These are phyloP conservation scores for Xylariaceae sp. DNA, from an alignment of 2,329 filamentous ascomycete species.

Conservation along the genomic window DNA sequence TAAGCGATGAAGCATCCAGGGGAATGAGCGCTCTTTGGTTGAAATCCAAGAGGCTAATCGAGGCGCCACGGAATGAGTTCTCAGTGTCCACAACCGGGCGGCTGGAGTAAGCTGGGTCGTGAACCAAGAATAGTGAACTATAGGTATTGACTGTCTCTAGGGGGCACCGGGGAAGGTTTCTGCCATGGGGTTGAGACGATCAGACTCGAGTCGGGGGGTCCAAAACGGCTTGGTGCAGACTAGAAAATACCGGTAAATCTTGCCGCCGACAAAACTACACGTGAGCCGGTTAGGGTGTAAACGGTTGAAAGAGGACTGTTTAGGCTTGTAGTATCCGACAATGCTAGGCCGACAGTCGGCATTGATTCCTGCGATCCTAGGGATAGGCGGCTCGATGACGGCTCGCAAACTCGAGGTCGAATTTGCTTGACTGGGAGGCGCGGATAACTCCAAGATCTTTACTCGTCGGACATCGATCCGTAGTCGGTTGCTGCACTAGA, in stretches of 20 bases:
- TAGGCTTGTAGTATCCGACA: slow-evolving; percentile 24
- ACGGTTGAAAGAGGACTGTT: slow-evolving; percentile 19
- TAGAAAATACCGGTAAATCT: slow-evolving; percentile 1
- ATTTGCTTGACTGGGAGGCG: slow-evolving; percentile 6
- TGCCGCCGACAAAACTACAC: slow-evolving; percentile 12
- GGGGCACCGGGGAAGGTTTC: slow-evolving; percentile 3
- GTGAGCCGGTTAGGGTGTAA: slow-evolving; percentile 9
- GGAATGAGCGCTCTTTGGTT: slow-evolving; percentile 19
- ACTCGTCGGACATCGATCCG: slow-evolving; percentile 9
- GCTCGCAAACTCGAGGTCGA: slow-evolving; percentile 6
- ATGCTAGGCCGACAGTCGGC: slow-evolving; percentile 14
- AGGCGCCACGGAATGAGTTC: slow-evolving; percentile 18
- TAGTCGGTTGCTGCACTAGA: slow-evolving; percentile 1
- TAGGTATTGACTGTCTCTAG: slow-evolving; percentile 6
- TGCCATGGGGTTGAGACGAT: slow-evolving; percentile 7
- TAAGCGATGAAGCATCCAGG: slow-evolving; percentile 14
- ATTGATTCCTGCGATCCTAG: slow-evolving; percentile 7
- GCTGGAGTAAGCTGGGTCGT: slow-evolving; percentile 2
- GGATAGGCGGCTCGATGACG: slow-evolving; percentile 2
- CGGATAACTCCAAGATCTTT: slow-evolving; percentile 4
- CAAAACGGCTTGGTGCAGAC: slow-evolving; percentile 2
- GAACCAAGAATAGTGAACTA: slow-evolving; percentile 2
- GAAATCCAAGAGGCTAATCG: slow-evolving; percentile 17
- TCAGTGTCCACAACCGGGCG: slow-evolving; percentile 7
- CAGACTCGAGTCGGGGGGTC: neutral